Base-by-base conservation (phyloP, 768 basidiomycete species). In the Cytidiella melzeri region DNA sequence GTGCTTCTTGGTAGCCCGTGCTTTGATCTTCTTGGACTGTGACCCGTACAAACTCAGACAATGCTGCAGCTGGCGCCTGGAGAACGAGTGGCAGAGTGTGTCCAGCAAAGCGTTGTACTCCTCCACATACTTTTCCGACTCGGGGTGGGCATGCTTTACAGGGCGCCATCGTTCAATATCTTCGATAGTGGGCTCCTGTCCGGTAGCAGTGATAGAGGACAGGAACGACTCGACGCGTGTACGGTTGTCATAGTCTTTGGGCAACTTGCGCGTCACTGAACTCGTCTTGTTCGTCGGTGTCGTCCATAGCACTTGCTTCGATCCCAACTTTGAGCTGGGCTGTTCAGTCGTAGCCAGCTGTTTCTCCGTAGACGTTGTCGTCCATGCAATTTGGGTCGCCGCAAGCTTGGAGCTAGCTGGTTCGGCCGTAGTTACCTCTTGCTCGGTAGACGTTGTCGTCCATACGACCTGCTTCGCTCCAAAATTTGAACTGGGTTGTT, bases 161-260 rank as follows among this genome's bases (percentile, higher is more conserved):
- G 83, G 81, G 45, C 72, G 76, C 53, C 70, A 75, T 12, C 71
- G 73, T 58, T 87, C 84, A 38, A 88, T 62, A 50, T 90, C 87
- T 36, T 67, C 70, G 23, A 87, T 65, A 2, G 76, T 76, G 5
- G 84, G 71, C 23, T 73, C 65, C 24, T 69, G 59, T 21, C 73
- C 71, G 25, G 71, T 66, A 19, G 69, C 66, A 38, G 69, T 68
- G 39, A 85, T 68, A 24, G 73, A 68, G n/a, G 78, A 68, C 13
- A 89, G 75, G 58, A 79, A 81, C 28, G 71, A 67, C 48, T 81
- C 75, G 4, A 84, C 66, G 11, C 55, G 43, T 13, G 48, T 50
- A 2, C 51, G 45, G 25, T 43, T 27, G 7, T 26, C 20, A 19
- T 38, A 46, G 45, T 37, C 51, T 46, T 20, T 47, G 45, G 47